These are phyloP conservation scores for Cadophora sp. DNA, from an alignment of 2,329 filamentous ascomycete genomes.

Conservation along the genomic window DNA sequence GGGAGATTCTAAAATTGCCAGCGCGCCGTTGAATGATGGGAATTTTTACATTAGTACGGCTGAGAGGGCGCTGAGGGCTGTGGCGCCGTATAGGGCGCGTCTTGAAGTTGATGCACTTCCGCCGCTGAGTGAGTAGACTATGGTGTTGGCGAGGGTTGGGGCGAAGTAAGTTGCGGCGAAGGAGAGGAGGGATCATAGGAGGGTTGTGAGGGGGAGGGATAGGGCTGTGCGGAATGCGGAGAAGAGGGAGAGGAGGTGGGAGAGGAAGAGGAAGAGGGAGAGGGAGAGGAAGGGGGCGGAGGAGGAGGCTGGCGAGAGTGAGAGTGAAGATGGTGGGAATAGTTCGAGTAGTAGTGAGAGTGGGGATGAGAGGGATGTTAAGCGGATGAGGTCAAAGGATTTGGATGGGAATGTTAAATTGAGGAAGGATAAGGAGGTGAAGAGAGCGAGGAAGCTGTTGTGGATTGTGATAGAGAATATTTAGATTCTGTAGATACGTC, in stretches of 20 bases:
- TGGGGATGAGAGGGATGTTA: not conserved
- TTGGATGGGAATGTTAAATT: not conserved
- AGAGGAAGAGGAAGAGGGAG: constrained; percentile 33
- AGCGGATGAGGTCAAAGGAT: not conserved
- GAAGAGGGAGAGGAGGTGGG: constrained; percentile 29
- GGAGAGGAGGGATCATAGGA: constrained; percentile 35
- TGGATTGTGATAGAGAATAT: constrained; percentile 31
- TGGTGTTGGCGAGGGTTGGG: constrained; percentile 38
- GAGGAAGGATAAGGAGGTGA: constrained; percentile 24
- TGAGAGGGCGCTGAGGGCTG: constrained; percentile 8
- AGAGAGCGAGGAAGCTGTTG: constrained; percentile 21
- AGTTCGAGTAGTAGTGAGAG: constrained; percentile 11
- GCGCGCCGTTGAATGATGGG: not conserved
- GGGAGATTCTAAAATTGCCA: constrained; percentile 34
- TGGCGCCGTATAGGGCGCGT: constrained; percentile 29
- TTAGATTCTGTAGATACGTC: not conserved
- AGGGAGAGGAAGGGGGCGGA: constrained; percentile 19
- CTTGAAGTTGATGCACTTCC: constrained; percentile 29
- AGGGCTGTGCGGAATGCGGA: constrained; percentile 32
- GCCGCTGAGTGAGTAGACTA: constrained; percentile 18
- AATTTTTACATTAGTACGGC: not conserved
- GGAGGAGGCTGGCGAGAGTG: not conserved
- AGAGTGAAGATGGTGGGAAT: not conserved
- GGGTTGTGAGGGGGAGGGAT: constrained; percentile 37
- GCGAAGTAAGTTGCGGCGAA: constrained; percentile 38